Conservation (phyloP, 73 alveolate species). For the Symbiodinium natans region DNA sequence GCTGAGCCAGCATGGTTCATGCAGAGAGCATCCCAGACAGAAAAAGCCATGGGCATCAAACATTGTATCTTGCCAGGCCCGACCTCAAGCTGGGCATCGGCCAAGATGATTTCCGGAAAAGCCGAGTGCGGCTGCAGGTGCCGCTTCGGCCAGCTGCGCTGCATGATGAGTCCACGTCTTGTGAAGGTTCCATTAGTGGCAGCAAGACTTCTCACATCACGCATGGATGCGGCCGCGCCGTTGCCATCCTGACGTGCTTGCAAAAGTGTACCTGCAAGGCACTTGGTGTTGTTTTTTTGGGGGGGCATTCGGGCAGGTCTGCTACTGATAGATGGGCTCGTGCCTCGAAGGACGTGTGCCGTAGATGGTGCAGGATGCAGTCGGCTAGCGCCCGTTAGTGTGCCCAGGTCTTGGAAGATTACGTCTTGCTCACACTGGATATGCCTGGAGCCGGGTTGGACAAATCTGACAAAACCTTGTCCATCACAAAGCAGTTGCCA, state of each 20-base stretch:
- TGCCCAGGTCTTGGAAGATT: constrained; percentile 44
- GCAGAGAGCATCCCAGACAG: too few relatives aligned
- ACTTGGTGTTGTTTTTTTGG: neutral
- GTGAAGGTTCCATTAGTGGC: neutral
- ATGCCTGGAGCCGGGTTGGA: neutral
- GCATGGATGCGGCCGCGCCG: neutral
- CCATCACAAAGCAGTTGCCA: too few relatives aligned
- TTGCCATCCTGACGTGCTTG: neutral
- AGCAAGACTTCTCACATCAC: neutral
- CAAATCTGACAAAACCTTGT: too few relatives aligned
- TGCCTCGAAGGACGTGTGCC: neutral
- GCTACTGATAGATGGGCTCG: constrained; percentile 36
- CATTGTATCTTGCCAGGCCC: neutral
- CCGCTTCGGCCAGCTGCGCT: neutral
- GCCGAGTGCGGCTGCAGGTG: neutral
- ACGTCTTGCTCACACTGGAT: constrained; percentile 47
- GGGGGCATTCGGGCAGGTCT: neutral
- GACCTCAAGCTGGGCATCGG: constrained; percentile 1
- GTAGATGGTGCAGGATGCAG: too few relatives aligned
- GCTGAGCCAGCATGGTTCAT: neutral
- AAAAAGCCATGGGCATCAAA: too few relatives aligned
- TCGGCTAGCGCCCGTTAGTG: too few relatives aligned
- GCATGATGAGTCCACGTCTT: too few relatives aligned
- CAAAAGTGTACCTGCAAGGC: neutral
- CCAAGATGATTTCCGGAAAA: constrained; percentile 18